Percentiles rank a stretch among this genome's conserved stretches.
These are phyloP conservation scores for Skeletonema grethae DNA, from an alignment of 108 stramenopile genomes.

Conservation along the genomic window DNA sequence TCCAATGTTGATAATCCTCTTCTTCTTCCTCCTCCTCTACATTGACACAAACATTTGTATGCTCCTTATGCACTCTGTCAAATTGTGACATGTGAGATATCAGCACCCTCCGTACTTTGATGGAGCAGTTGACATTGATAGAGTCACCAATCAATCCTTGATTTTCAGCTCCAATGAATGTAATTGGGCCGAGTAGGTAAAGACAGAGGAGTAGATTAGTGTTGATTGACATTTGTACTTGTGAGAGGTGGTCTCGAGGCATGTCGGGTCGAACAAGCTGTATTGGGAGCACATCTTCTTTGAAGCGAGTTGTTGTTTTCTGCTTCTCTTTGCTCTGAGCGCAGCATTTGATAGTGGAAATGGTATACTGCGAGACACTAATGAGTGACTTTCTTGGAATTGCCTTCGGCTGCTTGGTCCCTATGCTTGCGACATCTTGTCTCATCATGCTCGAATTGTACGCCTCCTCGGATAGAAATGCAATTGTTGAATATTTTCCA, in stretches of 20 bases:
- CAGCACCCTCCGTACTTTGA: constrained; percentile 12
- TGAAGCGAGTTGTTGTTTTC: background rate
- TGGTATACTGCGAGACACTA: constrained; percentile 19
- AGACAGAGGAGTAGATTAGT: constrained; percentile 20
- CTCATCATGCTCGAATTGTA: constrained; percentile 1
- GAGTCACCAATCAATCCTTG: constrained; percentile 34
- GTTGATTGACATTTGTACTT: constrained; percentile 3
- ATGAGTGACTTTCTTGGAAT: constrained; percentile 10
- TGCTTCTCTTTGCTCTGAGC: background rate
- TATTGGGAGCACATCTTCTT: background rate
- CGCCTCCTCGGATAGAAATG: constrained; percentile 27
- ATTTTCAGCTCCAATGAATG: constrained; percentile 38
- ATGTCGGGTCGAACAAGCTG: constrained; percentile 4
- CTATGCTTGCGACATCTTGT: background rate
- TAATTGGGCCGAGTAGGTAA: constrained; percentile 15
- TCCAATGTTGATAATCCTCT: constrained; percentile 17
- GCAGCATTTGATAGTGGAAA: constrained; percentile 27
- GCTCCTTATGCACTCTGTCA: background rate
- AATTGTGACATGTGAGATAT: background rate
- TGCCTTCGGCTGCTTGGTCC: background rate
- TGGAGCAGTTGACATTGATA: constrained; percentile 29
- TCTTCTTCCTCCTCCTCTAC: background rate
- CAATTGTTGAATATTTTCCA: constrained; percentile 20
- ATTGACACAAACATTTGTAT: background rate
- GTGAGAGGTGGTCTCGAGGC: background rate